Evolutionary conservation across 805 yeast genomes (phyloP).

Genomic region (Ogataea naganishii): DNA sequence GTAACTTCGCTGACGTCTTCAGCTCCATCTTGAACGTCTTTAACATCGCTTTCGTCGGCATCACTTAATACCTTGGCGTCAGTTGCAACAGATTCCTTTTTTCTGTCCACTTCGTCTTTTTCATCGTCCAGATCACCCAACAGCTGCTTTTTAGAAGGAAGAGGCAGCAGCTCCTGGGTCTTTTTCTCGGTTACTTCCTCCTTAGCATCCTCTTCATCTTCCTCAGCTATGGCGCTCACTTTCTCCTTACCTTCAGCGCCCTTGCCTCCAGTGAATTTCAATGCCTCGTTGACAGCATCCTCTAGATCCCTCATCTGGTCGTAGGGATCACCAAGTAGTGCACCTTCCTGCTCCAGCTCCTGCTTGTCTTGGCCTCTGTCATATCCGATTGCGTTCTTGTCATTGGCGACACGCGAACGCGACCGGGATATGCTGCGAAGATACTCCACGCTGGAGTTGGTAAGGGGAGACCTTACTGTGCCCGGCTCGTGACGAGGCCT

Average conservation of each 20-base stretch:
- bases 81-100: too few species aligned
- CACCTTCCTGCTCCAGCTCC: constrained; percentile 49
- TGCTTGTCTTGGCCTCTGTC: constrained; percentile 17
- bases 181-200: constrained; percentile 9
- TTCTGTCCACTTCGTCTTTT: constrained; percentile 5
- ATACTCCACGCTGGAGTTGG: constrained; percentile 39
- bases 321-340: constrained; percentile 43
- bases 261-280: constrained; percentile 22
- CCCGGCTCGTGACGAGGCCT: constrained; percentile 28
- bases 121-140: constrained; percentile 3
- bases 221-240: constrained; percentile 8
- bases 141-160: not conserved
- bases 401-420: constrained; percentile 40
- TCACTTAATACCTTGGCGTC: too few species aligned
- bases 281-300: constrained; percentile 39
- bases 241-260: constrained; percentile 12
- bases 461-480: constrained; percentile 14
- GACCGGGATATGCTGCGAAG: constrained; percentile 61
- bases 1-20: constrained; percentile 3
- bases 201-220: constrained; percentile 4
- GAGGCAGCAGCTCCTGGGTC: constrained; percentile 2
- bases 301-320: constrained; percentile 39
- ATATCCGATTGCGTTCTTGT: constrained; percentile 22
- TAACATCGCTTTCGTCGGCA: constrained; percentile 5
- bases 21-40: constrained; percentile 4